Evolutionary conservation across 192 early-diverging fungal species (phyloP).

Genomic region (Coemansia sp.): DNA sequence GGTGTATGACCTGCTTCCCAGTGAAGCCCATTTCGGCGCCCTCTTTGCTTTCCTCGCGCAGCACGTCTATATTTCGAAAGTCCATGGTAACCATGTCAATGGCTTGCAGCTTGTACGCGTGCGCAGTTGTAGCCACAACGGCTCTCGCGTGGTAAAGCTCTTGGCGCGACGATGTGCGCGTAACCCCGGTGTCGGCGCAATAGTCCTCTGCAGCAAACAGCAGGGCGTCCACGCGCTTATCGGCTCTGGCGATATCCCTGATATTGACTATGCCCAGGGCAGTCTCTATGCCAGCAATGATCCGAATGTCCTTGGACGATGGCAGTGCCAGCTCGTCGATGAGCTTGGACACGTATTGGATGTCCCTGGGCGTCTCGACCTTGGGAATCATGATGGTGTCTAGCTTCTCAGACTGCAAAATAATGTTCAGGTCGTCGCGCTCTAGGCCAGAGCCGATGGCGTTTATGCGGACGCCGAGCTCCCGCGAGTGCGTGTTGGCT

Average conservation of each 20-base stretch:
- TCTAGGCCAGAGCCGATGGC: conserved; percentile 73
- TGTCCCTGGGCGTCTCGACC: conserved; percentile 72
- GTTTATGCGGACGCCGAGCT: conserved; percentile 91
- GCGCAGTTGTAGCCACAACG: conserved; percentile 73
- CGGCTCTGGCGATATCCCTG: conserved; percentile 73
- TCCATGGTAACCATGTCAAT: conserved; percentile 95
- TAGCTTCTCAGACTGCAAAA: conserved; percentile 63
- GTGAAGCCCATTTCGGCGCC: conserved; percentile 90
- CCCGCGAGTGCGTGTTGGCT: conserved; percentile 35
- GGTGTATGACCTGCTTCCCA: conserved; percentile 96
- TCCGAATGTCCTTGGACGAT: conserved; percentile 56
- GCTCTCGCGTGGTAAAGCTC: conserved; percentile 85
- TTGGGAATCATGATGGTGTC: conserved; percentile 86
- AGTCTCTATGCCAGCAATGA: conserved; percentile 90
- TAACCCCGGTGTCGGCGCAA: conserved; percentile 82
- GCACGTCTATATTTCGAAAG: conserved; percentile 64
- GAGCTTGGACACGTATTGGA: conserved; percentile 70
- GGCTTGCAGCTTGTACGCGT: conserved; percentile 81
- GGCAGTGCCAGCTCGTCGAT: conserved; percentile 70
- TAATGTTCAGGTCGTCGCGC: conserved; percentile 73
- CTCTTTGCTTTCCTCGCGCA: conserved; percentile 79
- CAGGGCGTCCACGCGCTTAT: conserved; percentile 76
- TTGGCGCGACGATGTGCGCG: conserved; percentile 64
- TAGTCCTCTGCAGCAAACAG: conserved; percentile 95
- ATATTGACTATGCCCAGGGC: conserved; percentile 84